A percentile compares a stretch with the other conserved stretches of the same genome.
These are phyloP conservation scores for Saturnispora kantuleensis DNA, from an alignment of 805 yeast species.

Conservation along the genomic window DNA sequence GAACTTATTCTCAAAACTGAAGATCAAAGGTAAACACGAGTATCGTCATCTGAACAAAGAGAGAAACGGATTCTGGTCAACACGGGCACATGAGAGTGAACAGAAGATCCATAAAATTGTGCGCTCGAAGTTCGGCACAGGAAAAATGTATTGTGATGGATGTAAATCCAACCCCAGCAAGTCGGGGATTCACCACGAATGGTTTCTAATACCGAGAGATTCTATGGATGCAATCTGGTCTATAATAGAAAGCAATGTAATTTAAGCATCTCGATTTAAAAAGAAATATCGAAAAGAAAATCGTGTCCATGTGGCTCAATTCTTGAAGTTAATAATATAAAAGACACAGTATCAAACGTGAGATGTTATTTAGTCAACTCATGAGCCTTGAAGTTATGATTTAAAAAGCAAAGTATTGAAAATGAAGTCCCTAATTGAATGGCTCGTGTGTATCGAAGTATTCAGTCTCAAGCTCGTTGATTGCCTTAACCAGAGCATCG, in stretches of 20 bases:
- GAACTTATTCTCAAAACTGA: not conserved
- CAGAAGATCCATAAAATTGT: conserved; percentile 32
- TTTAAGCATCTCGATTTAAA: no score
- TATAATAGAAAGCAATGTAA: conserved; percentile 4
- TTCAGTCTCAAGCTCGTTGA: conserved; percentile 14
- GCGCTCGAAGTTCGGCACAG: conserved; percentile 34
- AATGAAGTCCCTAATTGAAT: not conserved
- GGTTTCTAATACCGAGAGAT: conserved; percentile 44
- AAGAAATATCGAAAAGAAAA: no score
- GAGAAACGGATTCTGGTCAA: conserved; percentile 29
- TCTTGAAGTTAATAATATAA: no score
- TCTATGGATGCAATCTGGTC: conserved; percentile 25
- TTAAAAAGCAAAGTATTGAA: not conserved
- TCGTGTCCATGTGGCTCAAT: no score
- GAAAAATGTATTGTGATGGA: conserved; percentile 35
- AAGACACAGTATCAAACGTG: no score
- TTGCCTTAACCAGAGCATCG: conserved; percentile 19
- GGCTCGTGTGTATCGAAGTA: conserved; percentile 8
- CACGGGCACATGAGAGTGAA: conserved; percentile 31
- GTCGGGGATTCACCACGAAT: conserved; percentile 35
- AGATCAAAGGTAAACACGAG: conserved; percentile 1
- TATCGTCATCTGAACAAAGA: conserved; percentile 7
- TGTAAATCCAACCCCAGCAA: not conserved
- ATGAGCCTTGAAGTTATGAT: not conserved
- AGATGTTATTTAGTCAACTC: not conserved